phyloP scores from a whole-genome alignment of 1,139 yeast genomes.

The Meyerozyma athensensis region DNA sequence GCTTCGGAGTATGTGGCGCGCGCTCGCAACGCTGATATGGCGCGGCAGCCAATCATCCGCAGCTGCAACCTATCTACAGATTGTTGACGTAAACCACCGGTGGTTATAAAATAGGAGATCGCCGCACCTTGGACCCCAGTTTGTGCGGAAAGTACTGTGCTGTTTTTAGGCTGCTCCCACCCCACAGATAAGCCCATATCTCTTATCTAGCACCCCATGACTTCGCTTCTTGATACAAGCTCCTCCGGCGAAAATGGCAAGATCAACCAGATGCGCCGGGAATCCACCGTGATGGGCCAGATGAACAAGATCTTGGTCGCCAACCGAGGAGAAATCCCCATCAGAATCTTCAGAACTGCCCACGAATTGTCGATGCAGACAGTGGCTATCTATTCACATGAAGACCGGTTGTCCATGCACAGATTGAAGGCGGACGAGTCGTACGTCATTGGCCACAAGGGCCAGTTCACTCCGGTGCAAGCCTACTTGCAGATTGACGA shows the following conservation, averaged over 20 bases:
- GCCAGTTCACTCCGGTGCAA: constrained; percentile 91
- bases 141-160: background rate
- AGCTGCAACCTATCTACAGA: no score
- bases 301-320: constrained; percentile 83
- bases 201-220: background rate
- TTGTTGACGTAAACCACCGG: no score
- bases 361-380: constrained; percentile 98
- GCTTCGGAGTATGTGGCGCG: background rate
- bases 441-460: constrained; percentile 85
- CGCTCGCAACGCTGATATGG: constrained; percentile 1
- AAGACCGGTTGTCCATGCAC: constrained; percentile 93
- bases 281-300: constrained; percentile 57
- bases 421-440: constrained; percentile 90
- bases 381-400: constrained; percentile 95
- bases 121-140: background rate
- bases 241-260: constrained; percentile 19
- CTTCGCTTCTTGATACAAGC: constrained; percentile 1
- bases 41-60: constrained; percentile 1
- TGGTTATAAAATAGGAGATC: background rate
- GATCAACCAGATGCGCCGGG: constrained; percentile 54
- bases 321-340: constrained; percentile 92
- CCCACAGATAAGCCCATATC: background rate
- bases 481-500: constrained; percentile 96
- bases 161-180: no score
- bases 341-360: constrained; percentile 91